Conservation (phyloP, 805 yeast species). For the Tetrapisispora nanseiensis region DNA sequence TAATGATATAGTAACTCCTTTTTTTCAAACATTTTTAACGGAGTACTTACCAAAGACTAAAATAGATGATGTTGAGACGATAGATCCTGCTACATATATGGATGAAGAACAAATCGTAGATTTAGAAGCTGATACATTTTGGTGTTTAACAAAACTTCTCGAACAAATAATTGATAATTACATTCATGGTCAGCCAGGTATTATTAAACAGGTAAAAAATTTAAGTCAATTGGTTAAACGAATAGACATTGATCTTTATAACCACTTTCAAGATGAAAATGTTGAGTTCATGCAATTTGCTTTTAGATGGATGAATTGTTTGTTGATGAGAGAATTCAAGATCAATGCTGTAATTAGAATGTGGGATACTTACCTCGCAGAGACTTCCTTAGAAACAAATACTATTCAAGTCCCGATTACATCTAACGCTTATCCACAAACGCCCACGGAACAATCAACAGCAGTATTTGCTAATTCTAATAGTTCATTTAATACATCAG, state of each 20-base stretch:
- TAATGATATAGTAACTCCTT: conserved; percentile 88
- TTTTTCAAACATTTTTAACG: conserved; percentile 73
- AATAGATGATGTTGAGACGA: conserved; percentile 40
- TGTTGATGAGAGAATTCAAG: conserved; percentile 86
- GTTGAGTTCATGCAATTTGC: conserved; percentile 94
- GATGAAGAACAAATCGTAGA: conserved; percentile 51
- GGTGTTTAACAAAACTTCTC: conserved; percentile 86
- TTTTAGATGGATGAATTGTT: conserved; percentile 97
- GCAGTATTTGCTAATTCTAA: conserved; percentile 15
- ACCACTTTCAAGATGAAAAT: conserved; percentile 69
- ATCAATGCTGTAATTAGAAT: conserved; percentile 73
- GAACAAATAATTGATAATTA: conserved; percentile 96
- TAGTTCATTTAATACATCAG: conserved; percentile 3
- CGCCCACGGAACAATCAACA: conserved; percentile 15
- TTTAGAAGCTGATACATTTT: conserved; percentile 91
- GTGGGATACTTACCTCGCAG: conserved; percentile 94
- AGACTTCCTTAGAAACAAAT: conserved; percentile 39
- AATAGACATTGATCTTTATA: conserved; percentile 63
- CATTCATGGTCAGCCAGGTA: conserved; percentile 97
- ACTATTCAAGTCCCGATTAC: conserved; percentile 9
- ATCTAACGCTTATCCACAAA: conserved; percentile 6
- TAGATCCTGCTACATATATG: conserved; percentile 50
- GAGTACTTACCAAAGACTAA: conserved; percentile 43
- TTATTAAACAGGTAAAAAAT: conserved; percentile 79
- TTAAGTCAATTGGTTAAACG: conserved; percentile 67